Evolutionary conservation across 495 filamentous ascomycete genomes (phyloP), one percentile per base, ranked within the genome.

Genomic region (Aspergillus funiculosus): DNA sequence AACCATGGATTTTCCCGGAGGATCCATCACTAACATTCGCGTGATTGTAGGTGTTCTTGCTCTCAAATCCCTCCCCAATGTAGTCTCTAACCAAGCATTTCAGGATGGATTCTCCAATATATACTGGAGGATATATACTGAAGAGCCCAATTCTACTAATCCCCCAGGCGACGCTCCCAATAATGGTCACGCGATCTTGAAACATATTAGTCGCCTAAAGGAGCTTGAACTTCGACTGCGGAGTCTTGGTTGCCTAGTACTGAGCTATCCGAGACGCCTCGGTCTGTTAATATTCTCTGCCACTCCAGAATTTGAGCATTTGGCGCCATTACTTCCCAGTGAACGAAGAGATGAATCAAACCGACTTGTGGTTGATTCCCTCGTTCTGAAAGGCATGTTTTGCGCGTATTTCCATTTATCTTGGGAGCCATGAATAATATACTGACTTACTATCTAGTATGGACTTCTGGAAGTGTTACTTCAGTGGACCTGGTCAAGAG

Each of bases 21-120:
- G 62, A 48, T 66, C 63, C 46, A 66, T 62, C 52, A 74, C 71
- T 36, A 74, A 74, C 52, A 60, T 72, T 48, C 63, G 66, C 61
- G 59, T 64, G 34, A 64, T 73, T 61, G 70, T 73, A 61, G 59
- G 71, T 62, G 14, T 30, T 48, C 17, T 41, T 39, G 27, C 8
- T 25, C 18, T 39, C 10, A 13, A 29, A 18, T 13, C 29, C 11
- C 20, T 35, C 13, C 26, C 13, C 4, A 20, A 19, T 39, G 18
- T 29, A 35, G 46, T 34, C 38, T 52, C 51, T 67, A 50, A 69
- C 43, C 17, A 20, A 14, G 9, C 24, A 20, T 40, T 20, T 11
- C 28, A 74, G 71, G 67, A 72, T 62, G 69, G 71, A 20, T 74
- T 72, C 62, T 71, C 68, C 54, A 65, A 61, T 20, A 72, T 74